Percentiles rank a stretch among this genome's conserved stretches.
phyloP scores from a whole-genome alignment of 148 eudicot genomes.

The Rhododendron simsii region DNA sequence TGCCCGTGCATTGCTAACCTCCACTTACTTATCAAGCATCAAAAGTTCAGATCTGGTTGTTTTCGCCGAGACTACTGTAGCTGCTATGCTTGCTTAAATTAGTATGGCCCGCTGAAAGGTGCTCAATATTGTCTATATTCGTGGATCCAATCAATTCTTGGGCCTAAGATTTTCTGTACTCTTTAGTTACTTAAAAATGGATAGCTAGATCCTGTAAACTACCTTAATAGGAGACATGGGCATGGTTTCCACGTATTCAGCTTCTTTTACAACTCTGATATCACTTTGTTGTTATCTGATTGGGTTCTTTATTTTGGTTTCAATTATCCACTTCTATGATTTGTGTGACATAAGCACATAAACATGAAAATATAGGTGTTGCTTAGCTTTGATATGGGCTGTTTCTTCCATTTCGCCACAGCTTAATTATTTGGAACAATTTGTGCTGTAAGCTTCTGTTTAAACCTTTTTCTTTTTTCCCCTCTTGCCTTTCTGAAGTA shows the following conservation, averaged over 20 bases:
- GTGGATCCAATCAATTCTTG: background rate
- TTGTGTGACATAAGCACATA: background rate
- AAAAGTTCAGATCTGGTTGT: background rate
- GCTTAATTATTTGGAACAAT: background rate
- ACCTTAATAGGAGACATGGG: background rate
- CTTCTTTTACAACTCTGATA: background rate
- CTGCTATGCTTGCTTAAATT: background rate
- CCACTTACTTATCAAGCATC: background rate
- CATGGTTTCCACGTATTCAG: background rate
- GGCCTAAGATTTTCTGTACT: background rate
- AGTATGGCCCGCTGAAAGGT: background rate
- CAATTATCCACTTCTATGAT: background rate
- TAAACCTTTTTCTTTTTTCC: background rate
- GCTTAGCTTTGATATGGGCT: background rate
- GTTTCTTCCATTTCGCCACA: background rate
- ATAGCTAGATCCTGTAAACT: background rate
- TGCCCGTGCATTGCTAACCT: background rate
- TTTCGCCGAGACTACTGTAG: background rate
- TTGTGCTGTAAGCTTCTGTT: background rate
- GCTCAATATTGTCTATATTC: background rate
- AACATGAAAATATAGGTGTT: background rate
- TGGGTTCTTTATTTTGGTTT: background rate
- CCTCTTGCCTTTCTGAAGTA: background rate
- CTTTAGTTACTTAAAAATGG: background rate
- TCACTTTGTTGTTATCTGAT: background rate